A percentile compares a stretch with the other conserved stretches of the same genome.
phyloP scores from a whole-genome alignment of 1,284 basidiomycete species.

The Cutaneotrichosporon spelunceum region DNA sequence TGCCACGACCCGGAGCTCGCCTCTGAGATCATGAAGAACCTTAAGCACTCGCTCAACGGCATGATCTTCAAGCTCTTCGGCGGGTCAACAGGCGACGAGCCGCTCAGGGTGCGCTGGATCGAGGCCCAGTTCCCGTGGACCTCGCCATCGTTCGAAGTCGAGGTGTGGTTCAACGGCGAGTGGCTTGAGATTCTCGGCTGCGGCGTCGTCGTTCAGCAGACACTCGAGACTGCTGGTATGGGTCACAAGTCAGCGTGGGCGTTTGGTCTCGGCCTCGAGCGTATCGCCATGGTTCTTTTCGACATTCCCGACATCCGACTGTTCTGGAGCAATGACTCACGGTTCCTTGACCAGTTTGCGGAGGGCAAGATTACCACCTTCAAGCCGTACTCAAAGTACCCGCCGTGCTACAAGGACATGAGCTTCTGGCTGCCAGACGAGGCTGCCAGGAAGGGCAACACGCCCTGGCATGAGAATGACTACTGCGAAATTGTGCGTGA shows the following conservation, averaged over 20 bases:
- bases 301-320: conserved; percentile 98
- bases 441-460: conserved; percentile 14
- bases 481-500: conserved; percentile 93
- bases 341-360: conserved; percentile 85
- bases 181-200: conserved; percentile 97
- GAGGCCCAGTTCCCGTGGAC: conserved; percentile 98
- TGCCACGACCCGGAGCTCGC: conserved; percentile 70
- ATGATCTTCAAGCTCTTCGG: conserved; percentile 83
- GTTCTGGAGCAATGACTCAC: conserved; percentile 89
- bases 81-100: conserved; percentile 54
- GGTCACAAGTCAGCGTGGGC: conserved; percentile 91
- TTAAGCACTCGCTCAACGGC: conserved; percentile 88
- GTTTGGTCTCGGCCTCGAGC: conserved; percentile 93
- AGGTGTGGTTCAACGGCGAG: conserved; percentile 92
- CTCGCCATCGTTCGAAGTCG: conserved; percentile 94
- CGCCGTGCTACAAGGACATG: conserved; percentile 82
- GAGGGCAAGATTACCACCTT: conserved; percentile 73
- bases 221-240: conserved; percentile 77
- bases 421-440: conserved; percentile 76
- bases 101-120: conserved; percentile 90
- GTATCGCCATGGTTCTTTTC: conserved; percentile 97
- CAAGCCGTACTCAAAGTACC: conserved; percentile 84
- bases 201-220: conserved; percentile 86
- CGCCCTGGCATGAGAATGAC: conserved; percentile 84
- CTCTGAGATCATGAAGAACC: conserved; percentile 70